phyloP scores from a whole-genome alignment of 805 yeast genomes.

The Lachancea lanzarotensis region DNA sequence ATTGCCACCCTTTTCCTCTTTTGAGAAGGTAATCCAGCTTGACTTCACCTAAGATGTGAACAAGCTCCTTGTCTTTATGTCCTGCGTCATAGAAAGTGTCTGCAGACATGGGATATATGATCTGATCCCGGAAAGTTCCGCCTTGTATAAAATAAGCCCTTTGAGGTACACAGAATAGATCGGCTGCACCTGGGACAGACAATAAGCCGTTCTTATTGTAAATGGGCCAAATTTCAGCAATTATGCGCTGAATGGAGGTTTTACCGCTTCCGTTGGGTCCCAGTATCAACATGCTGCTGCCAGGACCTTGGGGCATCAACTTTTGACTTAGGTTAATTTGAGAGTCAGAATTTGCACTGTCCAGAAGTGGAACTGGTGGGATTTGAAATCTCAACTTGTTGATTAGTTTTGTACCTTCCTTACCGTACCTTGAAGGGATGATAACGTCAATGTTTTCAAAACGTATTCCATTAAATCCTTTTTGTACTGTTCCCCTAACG shows the following conservation, averaged over 20 bases:
- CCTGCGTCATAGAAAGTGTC: constrained; percentile 72
- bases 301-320: constrained; percentile 30
- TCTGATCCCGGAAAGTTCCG: constrained; percentile 86
- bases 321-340: constrained; percentile 33
- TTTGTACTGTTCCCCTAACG: constrained; percentile 75
- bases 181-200: constrained; percentile 67
- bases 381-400: constrained; percentile 54
- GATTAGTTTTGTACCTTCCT: constrained; percentile 55
- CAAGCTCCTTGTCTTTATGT: constrained; percentile 59
- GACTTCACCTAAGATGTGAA: constrained; percentile 64
- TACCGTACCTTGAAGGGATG: constrained; percentile 62
- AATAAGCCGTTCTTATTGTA: constrained; percentile 63
- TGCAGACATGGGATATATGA: constrained; percentile 78
- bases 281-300: constrained; percentile 67
- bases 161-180: constrained; percentile 77
- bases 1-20: constrained; percentile 49
- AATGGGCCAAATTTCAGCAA: constrained; percentile 90
- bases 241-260: constrained; percentile 72
- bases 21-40: constrained; percentile 72
- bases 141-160: constrained; percentile 68
- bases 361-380: constrained; percentile 24
- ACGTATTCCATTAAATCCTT: constrained; percentile 69
- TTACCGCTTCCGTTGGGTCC: constrained; percentile 92
- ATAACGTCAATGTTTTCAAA: constrained; percentile 78
- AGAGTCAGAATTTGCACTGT: constrained; percentile 11